Evolutionary conservation across 2,329 filamentous ascomycete species (phyloP).

Genomic region (Alternaria hordeiaustralica): DNA sequence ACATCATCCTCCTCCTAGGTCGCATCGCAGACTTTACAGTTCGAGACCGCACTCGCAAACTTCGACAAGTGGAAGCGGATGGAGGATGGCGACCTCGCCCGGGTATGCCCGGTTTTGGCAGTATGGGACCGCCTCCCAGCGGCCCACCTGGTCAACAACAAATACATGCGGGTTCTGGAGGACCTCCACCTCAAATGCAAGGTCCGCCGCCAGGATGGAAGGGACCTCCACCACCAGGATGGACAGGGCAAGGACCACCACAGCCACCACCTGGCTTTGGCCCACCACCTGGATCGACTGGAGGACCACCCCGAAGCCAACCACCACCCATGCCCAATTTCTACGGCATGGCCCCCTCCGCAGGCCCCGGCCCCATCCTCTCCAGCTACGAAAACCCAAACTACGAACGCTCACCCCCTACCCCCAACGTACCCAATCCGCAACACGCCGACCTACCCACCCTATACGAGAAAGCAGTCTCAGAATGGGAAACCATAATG

Average conservation of each 20-base stretch:
- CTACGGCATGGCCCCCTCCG: slow-evolving; percentile 59
- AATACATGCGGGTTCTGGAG: slow-evolving; percentile 27
- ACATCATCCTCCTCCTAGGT: slow-evolving; percentile 80
- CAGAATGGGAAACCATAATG: slow-evolving; percentile 80
- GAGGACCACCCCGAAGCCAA: slow-evolving; percentile 14
- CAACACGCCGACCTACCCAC: slow-evolving; percentile 62
- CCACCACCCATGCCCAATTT: slow-evolving; percentile 52
- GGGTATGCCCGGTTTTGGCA: slow-evolving; percentile 52
- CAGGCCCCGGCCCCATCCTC: slow-evolving; percentile 51
- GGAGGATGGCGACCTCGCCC: slow-evolving; percentile 62
- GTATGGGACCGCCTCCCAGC: slow-evolving; percentile 44
- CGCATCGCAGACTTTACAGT: slow-evolving; percentile 80
- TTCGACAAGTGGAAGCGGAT: slow-evolving; percentile 67
- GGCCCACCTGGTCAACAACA: slow-evolving; percentile 29
- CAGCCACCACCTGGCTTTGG: slow-evolving; percentile 23
- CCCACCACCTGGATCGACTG: slow-evolving; percentile 11
- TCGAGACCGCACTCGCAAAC: slow-evolving; percentile 79
- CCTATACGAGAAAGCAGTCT: slow-evolving; percentile 71
- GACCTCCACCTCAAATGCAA: slow-evolving; percentile 36
- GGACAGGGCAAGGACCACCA: slow-evolving; percentile 27
- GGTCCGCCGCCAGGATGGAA: slow-evolving; percentile 33
- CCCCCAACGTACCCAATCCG: slow-evolving; percentile 21
- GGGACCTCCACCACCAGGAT: slow-evolving; percentile 20
- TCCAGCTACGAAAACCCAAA: slow-evolving; percentile 48
- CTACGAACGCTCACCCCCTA: slow-evolving; percentile 24